Conservation (phyloP, 441 rosid genomes). For the Sinapis alba region DNA sequence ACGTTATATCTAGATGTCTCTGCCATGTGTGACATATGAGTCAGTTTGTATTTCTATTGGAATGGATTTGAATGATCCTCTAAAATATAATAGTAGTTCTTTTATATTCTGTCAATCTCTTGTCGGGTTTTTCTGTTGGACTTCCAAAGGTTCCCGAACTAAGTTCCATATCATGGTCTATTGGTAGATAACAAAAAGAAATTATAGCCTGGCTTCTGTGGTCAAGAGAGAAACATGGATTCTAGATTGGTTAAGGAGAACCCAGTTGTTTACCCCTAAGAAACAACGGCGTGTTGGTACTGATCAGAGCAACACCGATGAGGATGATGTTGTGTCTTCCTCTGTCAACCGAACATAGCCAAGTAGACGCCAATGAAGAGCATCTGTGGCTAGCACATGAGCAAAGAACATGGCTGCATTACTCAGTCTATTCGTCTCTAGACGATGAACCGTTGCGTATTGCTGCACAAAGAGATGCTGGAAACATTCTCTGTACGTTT, state of each 20-base stretch:
- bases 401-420: slow-evolving; percentile 66
- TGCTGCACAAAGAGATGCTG: slow-evolving; percentile 50
- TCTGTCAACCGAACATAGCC: slow-evolving; percentile 53
- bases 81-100: background rate
- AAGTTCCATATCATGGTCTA: background rate
- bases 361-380: slow-evolving; percentile 56
- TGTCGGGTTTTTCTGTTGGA: background rate
- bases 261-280: slow-evolving; percentile 70
- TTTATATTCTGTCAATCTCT: background rate
- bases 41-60: slow-evolving; percentile 8
- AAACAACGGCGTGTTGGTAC: slow-evolving; percentile 52
- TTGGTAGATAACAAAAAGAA: too few relatives aligned
- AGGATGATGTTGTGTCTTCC: slow-evolving; percentile 64
- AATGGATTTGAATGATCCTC: background rate
- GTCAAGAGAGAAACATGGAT: background rate
- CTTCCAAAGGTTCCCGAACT: background rate
- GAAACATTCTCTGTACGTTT: background rate
- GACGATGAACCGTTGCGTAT: slow-evolving; percentile 64
- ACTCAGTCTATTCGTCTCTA: slow-evolving; percentile 61
- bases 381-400: slow-evolving; percentile 57
- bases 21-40: slow-evolving; percentile 9
- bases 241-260: background rate
- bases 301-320: slow-evolving; percentile 41
- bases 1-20: slow-evolving; percentile 25
- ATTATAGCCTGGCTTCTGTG: background rate